These are phyloP conservation scores for Kuraishia capsulata DNA, from an alignment of 805 yeast genomes.

Conservation along the genomic window DNA sequence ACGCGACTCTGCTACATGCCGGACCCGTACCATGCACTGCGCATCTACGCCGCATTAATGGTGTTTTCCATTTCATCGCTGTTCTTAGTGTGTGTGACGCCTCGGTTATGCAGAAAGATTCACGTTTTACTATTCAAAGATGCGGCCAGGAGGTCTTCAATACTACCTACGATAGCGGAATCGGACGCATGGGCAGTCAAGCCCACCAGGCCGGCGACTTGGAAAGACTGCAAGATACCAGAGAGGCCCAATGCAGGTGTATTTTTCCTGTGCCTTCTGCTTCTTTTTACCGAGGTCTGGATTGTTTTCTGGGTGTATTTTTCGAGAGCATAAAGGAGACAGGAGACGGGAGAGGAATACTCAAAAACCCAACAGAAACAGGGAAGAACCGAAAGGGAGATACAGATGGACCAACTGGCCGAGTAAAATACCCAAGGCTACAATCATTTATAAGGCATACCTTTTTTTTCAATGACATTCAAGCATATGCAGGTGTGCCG, in stretches of 20 bases:
- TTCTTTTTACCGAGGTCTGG: not conserved
- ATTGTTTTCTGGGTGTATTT: not conserved
- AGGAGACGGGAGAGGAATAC: no score
- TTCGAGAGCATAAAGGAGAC: not conserved
- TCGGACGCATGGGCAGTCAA: not conserved
- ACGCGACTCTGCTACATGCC: conserved; percentile 3
- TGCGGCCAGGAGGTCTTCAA: not conserved
- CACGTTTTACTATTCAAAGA: not conserved
- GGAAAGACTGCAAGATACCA: not conserved
- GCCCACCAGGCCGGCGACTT: not conserved
- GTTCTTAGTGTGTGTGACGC: not conserved
- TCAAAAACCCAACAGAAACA: no score
- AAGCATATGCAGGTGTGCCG: no score
- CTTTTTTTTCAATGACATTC: no score
- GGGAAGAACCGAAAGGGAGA: no score
- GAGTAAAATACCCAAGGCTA: no score
- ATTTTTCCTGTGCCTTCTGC: no score
- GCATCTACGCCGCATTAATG: not conserved
- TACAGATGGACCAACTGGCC: no score
- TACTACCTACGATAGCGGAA: not conserved
- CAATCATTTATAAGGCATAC: no score
- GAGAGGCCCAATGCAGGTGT: not conserved
- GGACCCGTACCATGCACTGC: conserved; percentile 1
- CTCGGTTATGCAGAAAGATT: not conserved
- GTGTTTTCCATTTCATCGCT: not conserved